Conservation (phyloP, 2,329 filamentous ascomycete genomes). For the Colletotrichum tofieldiae region DNA sequence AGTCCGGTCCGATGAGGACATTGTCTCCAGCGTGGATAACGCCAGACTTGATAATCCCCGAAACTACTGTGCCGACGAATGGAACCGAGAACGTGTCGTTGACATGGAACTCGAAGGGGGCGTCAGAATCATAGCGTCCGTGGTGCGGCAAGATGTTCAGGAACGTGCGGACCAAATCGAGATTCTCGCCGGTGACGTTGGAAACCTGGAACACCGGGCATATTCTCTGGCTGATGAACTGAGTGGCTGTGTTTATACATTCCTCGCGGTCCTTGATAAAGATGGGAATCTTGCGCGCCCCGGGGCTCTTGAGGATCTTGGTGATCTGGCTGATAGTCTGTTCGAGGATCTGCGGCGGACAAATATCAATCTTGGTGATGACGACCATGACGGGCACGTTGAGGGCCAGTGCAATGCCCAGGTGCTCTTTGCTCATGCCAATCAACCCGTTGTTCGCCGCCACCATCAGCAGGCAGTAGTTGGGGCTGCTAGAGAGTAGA, state of each 20-base stretch:
- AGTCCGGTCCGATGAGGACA: conserved; percentile 91
- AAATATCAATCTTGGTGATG: conserved; percentile 98
- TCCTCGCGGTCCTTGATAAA: conserved; percentile 94
- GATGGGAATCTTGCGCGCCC: conserved; percentile 94
- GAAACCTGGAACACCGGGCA: conserved; percentile 98
- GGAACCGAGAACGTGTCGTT: conserved; percentile 99
- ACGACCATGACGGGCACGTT: conserved; percentile 99
- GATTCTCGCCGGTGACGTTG: conserved; percentile 93
- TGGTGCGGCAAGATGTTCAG: conserved; percentile 96
- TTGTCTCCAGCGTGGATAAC: conserved; percentile 92
- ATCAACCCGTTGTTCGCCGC: conserved; percentile 97
- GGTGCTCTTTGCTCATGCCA: conserved; percentile 98
- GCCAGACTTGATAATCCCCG: conserved; percentile 90
- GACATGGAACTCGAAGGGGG: conserved; percentile 93
- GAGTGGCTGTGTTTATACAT: conserved; percentile 94
- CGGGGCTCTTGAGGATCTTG: conserved; percentile 93
- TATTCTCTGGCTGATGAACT: conserved; percentile 95
- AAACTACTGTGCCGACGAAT: conserved; percentile 96
- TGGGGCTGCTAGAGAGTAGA: conserved; percentile 92
- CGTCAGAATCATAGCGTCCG: conserved; percentile 90
- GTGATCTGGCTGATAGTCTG: conserved; percentile 94
- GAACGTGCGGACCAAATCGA: conserved; percentile 93
- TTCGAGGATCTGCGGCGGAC: conserved; percentile 93
- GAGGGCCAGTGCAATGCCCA: conserved; percentile 93
- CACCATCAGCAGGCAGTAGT: conserved; percentile 98